Evolutionary conservation across 768 basidiomycete species (phyloP).

Genomic region (Suillus bovinus): DNA sequence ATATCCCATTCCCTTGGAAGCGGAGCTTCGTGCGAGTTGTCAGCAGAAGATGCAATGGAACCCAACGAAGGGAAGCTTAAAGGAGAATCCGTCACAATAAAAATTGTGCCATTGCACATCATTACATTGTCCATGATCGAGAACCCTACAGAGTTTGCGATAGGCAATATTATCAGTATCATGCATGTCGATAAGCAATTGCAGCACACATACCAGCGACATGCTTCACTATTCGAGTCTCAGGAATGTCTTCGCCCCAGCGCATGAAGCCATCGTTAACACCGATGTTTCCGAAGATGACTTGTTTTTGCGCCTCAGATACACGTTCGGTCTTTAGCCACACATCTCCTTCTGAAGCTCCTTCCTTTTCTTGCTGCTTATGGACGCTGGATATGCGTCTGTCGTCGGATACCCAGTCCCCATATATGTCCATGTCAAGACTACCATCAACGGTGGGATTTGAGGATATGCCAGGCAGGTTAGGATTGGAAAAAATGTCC

Average conservation of each 20-base stretch:
- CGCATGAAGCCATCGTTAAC: slow-evolving; percentile 54
- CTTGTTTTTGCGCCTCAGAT: slow-evolving; percentile 23
- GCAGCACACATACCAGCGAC: slow-evolving; percentile 52
- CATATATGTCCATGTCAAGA: slow-evolving; percentile 65
- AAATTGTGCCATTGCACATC: slow-evolving; percentile 69
- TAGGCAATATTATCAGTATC: slow-evolving; percentile 10
- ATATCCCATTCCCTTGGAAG: slow-evolving; percentile 60
- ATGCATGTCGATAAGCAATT: neutral
- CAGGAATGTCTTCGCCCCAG: slow-evolving; percentile 60
- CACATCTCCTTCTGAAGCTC: slow-evolving; percentile 38
- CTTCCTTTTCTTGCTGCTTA: slow-evolving; percentile 41
- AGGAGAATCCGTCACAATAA: slow-evolving; percentile 69
- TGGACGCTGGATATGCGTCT: slow-evolving; percentile 55
- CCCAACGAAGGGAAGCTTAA: slow-evolving; percentile 57
- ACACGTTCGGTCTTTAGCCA: slow-evolving; percentile 42
- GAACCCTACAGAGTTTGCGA: slow-evolving; percentile 54
- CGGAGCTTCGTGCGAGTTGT: slow-evolving; percentile 38
- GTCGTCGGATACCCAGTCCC: slow-evolving; percentile 68
- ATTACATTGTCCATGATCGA: slow-evolving; percentile 84
- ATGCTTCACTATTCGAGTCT: slow-evolving; percentile 59
- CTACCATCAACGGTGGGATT: slow-evolving; percentile 45
- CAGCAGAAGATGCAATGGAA: slow-evolving; percentile 46
- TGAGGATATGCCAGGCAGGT: slow-evolving; percentile 28
- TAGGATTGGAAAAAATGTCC: slow-evolving; percentile 48
- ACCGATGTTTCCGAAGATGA: slow-evolving; percentile 25